Evolutionary conservation across 768 basidiomycete genomes (phyloP), one percentile per base, ranked within the genome.

Genomic region (Postia placenta): DNA sequence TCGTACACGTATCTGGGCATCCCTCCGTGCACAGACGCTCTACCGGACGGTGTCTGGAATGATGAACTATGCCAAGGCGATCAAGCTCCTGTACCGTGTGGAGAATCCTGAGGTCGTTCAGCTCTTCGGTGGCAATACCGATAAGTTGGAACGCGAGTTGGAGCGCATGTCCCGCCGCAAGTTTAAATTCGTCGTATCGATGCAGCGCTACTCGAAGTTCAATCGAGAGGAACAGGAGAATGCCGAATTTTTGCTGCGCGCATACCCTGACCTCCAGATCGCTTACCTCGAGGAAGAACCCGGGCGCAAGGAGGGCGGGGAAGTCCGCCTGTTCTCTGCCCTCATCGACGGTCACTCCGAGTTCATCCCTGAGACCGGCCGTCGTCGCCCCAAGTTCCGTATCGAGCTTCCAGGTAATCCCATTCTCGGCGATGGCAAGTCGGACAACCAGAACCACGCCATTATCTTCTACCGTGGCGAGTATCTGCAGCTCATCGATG

Each of bases 31-130:
- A 15, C 96, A 99, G 73, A 99, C 96, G 1, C 80, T 99, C 17
- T 98, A 99, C 65, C 84, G 96, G 56, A 99, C 96, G 12, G 95
- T 99, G 15, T 97, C 96, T 28, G 96, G 96, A 45, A 97, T 99
- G 91, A 98, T 98, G 96, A 99, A 99, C 72, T 98, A 99, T 67
- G 84, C 90, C 56, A 99, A 99, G 73, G 96, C 96, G 11, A 98
- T 99, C 81, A 99, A 99, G 66, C 73, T 99, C 28, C 79, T 99
- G n/a, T 95, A 98, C 67, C 92, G 95, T 49, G 96, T 99, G 37
- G 96, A 99, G 73, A 98, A 98, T 70, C 96, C 96, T 6, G 96
- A 99, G 67, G 90, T 99, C 42, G 96, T 99, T 15, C 95, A 98
- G 69, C 77, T 87, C 42, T 97, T 92, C 58, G 95, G 96, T 35